phyloP scores from a whole-genome alignment of 2,329 filamentous ascomycete genomes.

The Pestalotiopsis sp. region DNA sequence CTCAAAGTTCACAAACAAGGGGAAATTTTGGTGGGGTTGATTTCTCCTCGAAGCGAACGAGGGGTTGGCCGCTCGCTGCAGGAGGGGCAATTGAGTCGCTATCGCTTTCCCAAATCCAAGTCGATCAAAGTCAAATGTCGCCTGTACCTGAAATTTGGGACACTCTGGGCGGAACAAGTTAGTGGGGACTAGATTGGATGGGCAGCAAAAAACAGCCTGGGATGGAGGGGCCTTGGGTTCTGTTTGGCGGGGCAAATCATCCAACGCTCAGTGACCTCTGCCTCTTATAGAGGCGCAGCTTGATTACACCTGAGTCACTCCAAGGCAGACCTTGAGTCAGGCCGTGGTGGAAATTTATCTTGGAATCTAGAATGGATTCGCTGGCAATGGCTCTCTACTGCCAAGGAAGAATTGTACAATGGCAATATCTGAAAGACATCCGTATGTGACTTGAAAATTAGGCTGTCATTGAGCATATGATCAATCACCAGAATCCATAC shows the following conservation, averaged over 20 bases:
- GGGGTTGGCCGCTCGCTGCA: background rate
- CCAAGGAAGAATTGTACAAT: too few species aligned
- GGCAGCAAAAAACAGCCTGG: background rate
- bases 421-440: too few species aligned
- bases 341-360: background rate
- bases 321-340: background rate
- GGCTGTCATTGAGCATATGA: too few species aligned
- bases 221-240: background rate
- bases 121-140: background rate
- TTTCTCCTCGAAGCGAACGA: background rate
- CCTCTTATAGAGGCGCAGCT: background rate
- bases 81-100: background rate
- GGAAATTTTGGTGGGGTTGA: constrained; percentile 5
- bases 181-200: background rate
- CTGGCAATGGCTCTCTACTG: background rate
- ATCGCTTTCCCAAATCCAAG: background rate
- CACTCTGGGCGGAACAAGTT: background rate
- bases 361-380: background rate
- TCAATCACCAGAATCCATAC: too few species aligned
- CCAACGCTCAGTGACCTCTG: background rate
- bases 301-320: background rate
- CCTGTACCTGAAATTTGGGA: background rate
- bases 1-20: constrained; percentile 2
- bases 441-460: too few species aligned
- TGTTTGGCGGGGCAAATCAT: constrained; percentile 2